A percentile compares a stretch with the other conserved stretches of the same genome.
Conservation (phyloP, 1,284 basidiomycete species). For the Thelephora terrestris region DNA sequence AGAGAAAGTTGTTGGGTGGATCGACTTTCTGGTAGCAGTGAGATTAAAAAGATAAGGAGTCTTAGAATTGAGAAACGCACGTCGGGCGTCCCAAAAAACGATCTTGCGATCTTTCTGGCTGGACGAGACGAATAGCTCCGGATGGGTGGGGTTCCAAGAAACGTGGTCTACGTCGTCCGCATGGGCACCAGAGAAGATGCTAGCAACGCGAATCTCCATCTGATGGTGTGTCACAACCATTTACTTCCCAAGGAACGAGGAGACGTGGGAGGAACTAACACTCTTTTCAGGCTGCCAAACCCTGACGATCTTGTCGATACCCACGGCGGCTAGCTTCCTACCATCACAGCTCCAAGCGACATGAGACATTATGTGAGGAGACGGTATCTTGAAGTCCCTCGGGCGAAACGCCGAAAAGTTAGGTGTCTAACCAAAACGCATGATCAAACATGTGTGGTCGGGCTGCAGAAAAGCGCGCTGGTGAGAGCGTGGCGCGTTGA, state of each 20-base stretch:
- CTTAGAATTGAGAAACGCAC: conserved; percentile 31
- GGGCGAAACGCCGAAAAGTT: conserved; percentile 71
- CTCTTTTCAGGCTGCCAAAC: conserved; percentile 69
- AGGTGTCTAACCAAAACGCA: conserved; percentile 40
- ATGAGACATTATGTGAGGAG: conserved; percentile 55
- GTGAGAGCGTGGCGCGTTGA: conserved; percentile 6
- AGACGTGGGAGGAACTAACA: conserved; percentile 29
- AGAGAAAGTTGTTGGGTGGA: conserved; percentile 46
- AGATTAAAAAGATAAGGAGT: conserved; percentile 2
- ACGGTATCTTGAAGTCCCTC: conserved; percentile 58
- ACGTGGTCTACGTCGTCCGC: conserved; percentile 66
- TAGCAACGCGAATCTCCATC: conserved; percentile 60
- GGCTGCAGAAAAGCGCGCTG: conserved; percentile 6
- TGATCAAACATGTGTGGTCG: conserved; percentile 13
- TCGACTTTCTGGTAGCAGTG: conserved; percentile 44
- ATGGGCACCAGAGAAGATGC: conserved; percentile 56
- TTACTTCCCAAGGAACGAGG: not conserved
- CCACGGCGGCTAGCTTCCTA: conserved; percentile 64
- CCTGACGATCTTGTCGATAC: conserved; percentile 66
- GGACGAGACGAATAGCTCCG: conserved; percentile 69
- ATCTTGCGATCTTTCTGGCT: conserved; percentile 62
- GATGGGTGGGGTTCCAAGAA: conserved; percentile 74
- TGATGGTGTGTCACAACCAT: conserved; percentile 18
- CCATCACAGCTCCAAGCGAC: conserved; percentile 78
- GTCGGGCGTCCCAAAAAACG: conserved; percentile 76